Base-by-base conservation (phyloP, 1,139 yeast genomes). In the Blastobotrys buckinghamii region DNA sequence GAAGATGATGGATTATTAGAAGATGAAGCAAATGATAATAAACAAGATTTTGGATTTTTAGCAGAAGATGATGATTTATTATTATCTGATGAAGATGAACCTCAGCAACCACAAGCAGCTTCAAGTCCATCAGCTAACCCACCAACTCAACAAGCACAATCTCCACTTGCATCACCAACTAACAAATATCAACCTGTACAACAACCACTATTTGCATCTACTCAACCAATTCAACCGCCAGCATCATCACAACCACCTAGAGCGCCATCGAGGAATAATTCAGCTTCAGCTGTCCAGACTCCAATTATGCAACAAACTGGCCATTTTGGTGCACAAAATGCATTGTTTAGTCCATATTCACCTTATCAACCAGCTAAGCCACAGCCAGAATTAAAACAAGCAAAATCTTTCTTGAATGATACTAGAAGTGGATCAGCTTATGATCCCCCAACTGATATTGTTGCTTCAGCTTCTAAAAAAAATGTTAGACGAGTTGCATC, bases 361-460 rank as follows among this genome's bases (percentile, higher is more conserved):
- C 44, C 43, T 17, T 38, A 46, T 33, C 44, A 35, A 17, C 47
- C 48, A 15, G 88, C 1, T 13, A 43, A 26, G 26, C 30, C 37
- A n/a, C 45, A 44, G 22, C 52, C 44, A 30, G 42, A 48, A 8
- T 37, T 44, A n/a, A 44, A 52, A 10, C 36, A 36, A 22, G 47
- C 54, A 12, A 51, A 52, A 24, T 50, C 56, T 34, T 53, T 50
- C 29, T 27, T 50, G 26, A 48, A 50, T 17, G 47, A 38, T 27
- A 32, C 47, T 22, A 41, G 58, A 6, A 48, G 55, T 2, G 52
- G 52, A 12, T 60, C 59, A 44, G 63, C 64, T 12, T 87, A 85
- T 60, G 96, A 87, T 62, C 81, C 87, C 57, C 96, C 96, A 1
- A 69, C 76, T 36, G 81, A 75, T 47, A 66, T 86, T 45, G 69